A percentile compares a stretch with the other conserved stretches of the same genome.
Conservation (phyloP, 2,329 filamentous ascomycete genomes). For the Colletotrichum godetiae region DNA sequence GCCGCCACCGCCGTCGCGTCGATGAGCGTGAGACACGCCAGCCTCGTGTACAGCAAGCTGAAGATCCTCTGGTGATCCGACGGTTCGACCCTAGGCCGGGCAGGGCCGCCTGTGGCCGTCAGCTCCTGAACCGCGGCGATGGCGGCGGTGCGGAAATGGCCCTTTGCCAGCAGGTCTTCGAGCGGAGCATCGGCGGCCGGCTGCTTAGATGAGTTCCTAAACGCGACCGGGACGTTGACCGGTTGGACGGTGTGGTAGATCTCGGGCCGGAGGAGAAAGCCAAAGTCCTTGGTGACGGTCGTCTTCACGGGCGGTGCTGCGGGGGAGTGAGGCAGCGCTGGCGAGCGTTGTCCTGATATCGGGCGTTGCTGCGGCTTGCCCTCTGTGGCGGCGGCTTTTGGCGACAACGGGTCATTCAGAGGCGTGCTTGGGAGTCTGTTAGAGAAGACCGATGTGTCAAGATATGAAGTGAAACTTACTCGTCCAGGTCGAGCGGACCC, state of each 20-base stretch:
- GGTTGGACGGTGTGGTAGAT: constrained; percentile 85
- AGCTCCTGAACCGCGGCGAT: constrained; percentile 73
- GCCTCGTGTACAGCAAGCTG: constrained; percentile 80
- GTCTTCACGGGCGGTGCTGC: constrained; percentile 46
- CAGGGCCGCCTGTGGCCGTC: constrained; percentile 44
- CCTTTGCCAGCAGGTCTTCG: constrained; percentile 72
- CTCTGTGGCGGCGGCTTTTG: constrained; percentile 23
- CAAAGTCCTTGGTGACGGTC: constrained; percentile 75
- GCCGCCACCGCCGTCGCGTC: constrained; percentile 76
- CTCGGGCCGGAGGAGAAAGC: constrained; percentile 81
- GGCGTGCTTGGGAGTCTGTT: constrained; percentile 35
- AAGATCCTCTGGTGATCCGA: constrained; percentile 77
- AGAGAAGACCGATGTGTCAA: constrained; percentile 35
- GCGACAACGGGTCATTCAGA: constrained; percentile 37
- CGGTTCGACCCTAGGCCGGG: constrained; percentile 51
- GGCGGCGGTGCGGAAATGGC: constrained; percentile 85
- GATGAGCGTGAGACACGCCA: constrained; percentile 85
- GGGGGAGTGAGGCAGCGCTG: constrained; percentile 42
- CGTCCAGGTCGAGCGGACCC: constrained; percentile 80
- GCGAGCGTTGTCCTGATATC: constrained; percentile 37
- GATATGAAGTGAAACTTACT: constrained; percentile 64
- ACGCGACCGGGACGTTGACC: constrained; percentile 69
- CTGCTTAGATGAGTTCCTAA: constrained; percentile 75
- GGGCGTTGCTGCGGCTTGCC: constrained; percentile 38
- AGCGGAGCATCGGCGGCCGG: constrained; percentile 74